These are phyloP conservation scores for Colletotrichum tamarilloi DNA, from an alignment of 2,329 filamentous ascomycete genomes.

Conservation along the genomic window DNA sequence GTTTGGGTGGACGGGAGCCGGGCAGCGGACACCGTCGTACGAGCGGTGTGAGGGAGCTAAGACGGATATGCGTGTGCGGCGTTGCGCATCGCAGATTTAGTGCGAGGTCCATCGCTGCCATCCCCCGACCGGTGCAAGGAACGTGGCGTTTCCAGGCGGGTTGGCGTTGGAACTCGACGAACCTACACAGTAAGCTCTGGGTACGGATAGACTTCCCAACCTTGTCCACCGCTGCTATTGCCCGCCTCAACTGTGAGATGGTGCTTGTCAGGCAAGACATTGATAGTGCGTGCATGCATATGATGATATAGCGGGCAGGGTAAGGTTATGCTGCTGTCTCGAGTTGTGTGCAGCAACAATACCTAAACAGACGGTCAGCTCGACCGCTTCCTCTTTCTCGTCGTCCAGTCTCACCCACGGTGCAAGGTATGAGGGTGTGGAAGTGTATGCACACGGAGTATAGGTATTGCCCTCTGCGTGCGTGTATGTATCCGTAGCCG, in stretches of 20 bases:
- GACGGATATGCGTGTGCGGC: conserved; percentile 36
- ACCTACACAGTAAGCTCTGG: conserved; percentile 24
- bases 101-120: conserved; percentile 33
- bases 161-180: conserved; percentile 28
- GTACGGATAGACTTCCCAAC: neutral
- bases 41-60: conserved; percentile 35
- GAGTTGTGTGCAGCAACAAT: neutral
- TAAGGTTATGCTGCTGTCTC: neutral
- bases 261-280: conserved; percentile 2
- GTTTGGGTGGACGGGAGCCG: conserved; percentile 19
- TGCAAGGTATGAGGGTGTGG: neutral
- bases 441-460: neutral
- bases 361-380: conserved; percentile 14
- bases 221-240: conserved; percentile 16
- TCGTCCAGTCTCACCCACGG: neutral
- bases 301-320: neutral
- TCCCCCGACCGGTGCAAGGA: conserved; percentile 31
- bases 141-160: conserved; percentile 29
- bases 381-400: neutral
- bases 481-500: neutral
- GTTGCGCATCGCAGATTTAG: conserved; percentile 36
- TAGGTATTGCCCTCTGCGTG: neutral
- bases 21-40: conserved; percentile 10
- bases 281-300: neutral
- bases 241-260: conserved; percentile 20